Evolutionary conservation across 768 basidiomycete genomes (phyloP).

Genomic region (Trametes meyenii): DNA sequence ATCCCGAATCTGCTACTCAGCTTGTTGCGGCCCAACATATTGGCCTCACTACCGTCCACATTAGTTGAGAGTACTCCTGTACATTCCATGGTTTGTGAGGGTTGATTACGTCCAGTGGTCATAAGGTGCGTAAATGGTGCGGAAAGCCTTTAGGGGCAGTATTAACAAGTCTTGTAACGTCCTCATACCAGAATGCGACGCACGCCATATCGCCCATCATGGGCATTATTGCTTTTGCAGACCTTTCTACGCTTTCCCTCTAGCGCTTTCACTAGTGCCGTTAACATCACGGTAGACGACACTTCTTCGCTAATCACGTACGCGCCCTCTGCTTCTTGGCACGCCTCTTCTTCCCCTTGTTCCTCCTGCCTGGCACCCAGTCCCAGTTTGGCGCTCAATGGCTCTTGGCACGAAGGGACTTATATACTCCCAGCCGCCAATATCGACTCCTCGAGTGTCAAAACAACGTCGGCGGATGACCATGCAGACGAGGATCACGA

Average conservation of each 20-base stretch:
- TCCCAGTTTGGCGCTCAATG: conserved; percentile 19
- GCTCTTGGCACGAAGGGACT: conserved; percentile 32
- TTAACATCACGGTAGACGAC: conserved; percentile 31
- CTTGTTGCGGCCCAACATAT: too few relatives aligned
- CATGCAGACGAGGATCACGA: background rate
- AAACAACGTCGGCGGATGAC: background rate
- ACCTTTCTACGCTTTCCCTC: background rate
- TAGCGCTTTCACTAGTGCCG: conserved; percentile 6
- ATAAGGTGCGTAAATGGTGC: too few relatives aligned
- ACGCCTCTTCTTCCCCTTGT: conserved; percentile 25
- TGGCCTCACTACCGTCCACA: too few relatives aligned
- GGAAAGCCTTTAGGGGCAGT: too few relatives aligned
- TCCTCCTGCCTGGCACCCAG: conserved; percentile 22
- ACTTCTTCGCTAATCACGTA: conserved; percentile 26
- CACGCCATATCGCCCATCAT: background rate
- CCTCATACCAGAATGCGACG: too few relatives aligned
- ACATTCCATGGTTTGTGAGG: too few relatives aligned
- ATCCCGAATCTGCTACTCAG: too few relatives aligned
- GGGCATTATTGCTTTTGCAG: conserved; percentile 1
- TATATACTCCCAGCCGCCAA: conserved; percentile 28
- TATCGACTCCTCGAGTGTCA: conserved; percentile 13
- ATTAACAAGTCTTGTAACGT: too few relatives aligned
- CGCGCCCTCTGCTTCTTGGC: conserved; percentile 27
- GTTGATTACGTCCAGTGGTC: too few relatives aligned
- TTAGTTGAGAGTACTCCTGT: too few relatives aligned